Conservation (phyloP, 192 early-diverging fungal species). For the Paraglomus brasilianum region DNA sequence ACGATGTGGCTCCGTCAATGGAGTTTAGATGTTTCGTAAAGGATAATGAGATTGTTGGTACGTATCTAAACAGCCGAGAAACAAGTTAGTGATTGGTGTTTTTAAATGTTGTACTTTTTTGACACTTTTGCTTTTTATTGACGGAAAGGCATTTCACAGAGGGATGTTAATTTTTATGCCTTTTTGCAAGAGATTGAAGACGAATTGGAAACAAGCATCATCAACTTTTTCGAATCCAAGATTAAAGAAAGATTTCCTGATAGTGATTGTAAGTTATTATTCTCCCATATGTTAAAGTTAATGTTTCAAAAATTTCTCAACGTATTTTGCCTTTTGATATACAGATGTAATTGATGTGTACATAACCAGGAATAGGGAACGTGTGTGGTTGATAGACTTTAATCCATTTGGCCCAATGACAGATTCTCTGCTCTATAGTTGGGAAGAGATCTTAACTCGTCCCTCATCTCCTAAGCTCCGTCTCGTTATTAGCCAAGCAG, state of each 20-base stretch:
- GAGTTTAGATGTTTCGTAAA: slow-evolving; percentile 96
- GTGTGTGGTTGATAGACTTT: slow-evolving; percentile 85
- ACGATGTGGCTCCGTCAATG: slow-evolving; percentile 84
- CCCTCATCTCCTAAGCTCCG: slow-evolving; percentile 39
- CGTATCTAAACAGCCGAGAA: slow-evolving; percentile 18
- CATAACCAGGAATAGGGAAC: slow-evolving; percentile 56
- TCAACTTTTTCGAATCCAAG: slow-evolving; percentile 64
- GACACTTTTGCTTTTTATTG: slow-evolving; percentile 13
- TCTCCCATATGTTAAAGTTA: background rate
- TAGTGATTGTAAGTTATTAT: slow-evolving; percentile 52
- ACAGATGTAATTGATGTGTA: slow-evolving; percentile 92
- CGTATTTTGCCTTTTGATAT: background rate
- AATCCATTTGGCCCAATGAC: slow-evolving; percentile 82
- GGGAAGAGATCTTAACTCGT: slow-evolving; percentile 70
- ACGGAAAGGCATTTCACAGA: slow-evolving; percentile 69
- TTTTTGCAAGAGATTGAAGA: slow-evolving; percentile 66
- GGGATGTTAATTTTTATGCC: slow-evolving; percentile 83
- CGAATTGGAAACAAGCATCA: slow-evolving; percentile 57
- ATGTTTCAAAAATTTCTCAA: slow-evolving; percentile 9
- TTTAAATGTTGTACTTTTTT: background rate
- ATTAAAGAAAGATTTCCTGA: slow-evolving; percentile 65
- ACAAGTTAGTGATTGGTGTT: background rate
- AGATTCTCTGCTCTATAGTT: slow-evolving; percentile 80
- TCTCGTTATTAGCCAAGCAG: slow-evolving; percentile 41
- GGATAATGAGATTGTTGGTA: slow-evolving; percentile 66